Evolutionary conservation across 108 stramenopile genomes (phyloP).

Genomic region (Cylindrotheca fusiformis): DNA sequence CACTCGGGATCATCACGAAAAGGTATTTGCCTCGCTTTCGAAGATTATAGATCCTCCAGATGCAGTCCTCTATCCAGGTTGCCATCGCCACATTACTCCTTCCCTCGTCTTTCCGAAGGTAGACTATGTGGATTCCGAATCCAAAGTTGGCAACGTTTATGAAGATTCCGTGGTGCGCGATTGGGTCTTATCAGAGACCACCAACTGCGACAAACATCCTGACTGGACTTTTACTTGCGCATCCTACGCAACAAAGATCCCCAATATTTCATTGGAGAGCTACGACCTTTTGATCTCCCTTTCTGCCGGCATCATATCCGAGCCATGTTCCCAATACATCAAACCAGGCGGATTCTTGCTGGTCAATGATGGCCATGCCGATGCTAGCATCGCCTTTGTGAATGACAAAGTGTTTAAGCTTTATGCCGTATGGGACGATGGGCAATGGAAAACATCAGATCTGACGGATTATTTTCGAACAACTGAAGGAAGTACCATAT

Average conservation of each 20-base stretch:
- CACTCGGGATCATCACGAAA: neutral
- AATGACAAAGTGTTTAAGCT: neutral
- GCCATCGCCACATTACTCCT: conserved; percentile 16
- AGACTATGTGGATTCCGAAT: conserved; percentile 13
- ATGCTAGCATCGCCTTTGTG: conserved; percentile 12
- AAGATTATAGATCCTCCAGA: conserved; percentile 1
- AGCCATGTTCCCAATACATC: conserved; percentile 10
- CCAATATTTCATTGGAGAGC: neutral
- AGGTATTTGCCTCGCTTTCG: neutral
- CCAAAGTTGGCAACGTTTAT: conserved; percentile 17
- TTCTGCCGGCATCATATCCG: conserved; percentile 5
- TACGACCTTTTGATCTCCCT: conserved; percentile 8
- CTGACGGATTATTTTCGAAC: conserved; percentile 1
- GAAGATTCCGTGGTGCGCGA: conserved; percentile 3
- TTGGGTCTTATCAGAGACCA: neutral
- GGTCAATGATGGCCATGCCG: conserved; percentile 19
- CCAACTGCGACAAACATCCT: neutral
- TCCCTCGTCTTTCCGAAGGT: conserved; percentile 17
- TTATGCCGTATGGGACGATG: conserved; percentile 2
- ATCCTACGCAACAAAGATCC: neutral
- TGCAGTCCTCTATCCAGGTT: conserved; percentile 16
- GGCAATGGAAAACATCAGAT: neutral
- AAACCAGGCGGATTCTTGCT: conserved; percentile 12
- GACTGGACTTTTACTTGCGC: neutral
- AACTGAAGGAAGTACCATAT: conserved; percentile 3